A percentile compares a stretch with the other conserved stretches of the same genome.
phyloP scores from a whole-genome alignment of 2,329 filamentous ascomycete genomes.

The Penicillium paneum region DNA sequence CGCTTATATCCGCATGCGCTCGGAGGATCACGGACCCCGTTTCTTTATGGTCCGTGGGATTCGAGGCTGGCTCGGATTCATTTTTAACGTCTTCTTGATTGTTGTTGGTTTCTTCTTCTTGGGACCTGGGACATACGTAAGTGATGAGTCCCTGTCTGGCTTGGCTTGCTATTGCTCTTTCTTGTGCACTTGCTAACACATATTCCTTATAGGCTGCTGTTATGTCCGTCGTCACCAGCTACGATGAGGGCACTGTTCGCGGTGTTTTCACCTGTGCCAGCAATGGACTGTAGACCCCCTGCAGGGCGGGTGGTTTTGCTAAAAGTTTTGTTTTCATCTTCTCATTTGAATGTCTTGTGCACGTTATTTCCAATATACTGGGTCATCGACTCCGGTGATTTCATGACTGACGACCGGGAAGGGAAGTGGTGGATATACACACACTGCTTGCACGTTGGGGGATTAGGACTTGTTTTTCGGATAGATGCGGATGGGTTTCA shows the following conservation, averaged over 20 bases:
- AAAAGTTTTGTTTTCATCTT: not conserved
- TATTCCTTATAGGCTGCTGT: conserved; percentile 37
- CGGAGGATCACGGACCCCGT: conserved; percentile 38
- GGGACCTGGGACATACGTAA: conserved; percentile 71
- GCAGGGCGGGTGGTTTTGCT: not conserved
- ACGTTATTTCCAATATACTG: conserved; percentile 4
- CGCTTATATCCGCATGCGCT: conserved; percentile 47
- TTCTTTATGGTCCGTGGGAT: conserved; percentile 44
- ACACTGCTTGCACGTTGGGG: not conserved
- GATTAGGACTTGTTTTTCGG: not conserved
- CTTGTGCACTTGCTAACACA: conserved; percentile 29
- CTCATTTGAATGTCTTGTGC: conserved; percentile 5
- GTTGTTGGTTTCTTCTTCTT: conserved; percentile 76
- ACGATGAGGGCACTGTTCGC: conserved; percentile 61
- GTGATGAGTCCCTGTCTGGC: conserved; percentile 17
- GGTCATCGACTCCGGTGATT: not conserved
- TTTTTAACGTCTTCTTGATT: conserved; percentile 71
- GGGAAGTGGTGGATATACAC: not conserved
- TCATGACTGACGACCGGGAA: conserved; percentile 2
- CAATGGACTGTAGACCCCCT: conserved; percentile 34
- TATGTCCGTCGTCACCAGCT: conserved; percentile 61
- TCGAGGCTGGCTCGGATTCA: conserved; percentile 42
- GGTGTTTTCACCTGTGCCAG: conserved; percentile 70
- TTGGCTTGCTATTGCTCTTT: not conserved
- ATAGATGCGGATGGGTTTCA: not conserved